Evolutionary conservation across 2,329 filamentous ascomycete genomes (phyloP).

Genomic region (Incumbomyces delicatus): DNA sequence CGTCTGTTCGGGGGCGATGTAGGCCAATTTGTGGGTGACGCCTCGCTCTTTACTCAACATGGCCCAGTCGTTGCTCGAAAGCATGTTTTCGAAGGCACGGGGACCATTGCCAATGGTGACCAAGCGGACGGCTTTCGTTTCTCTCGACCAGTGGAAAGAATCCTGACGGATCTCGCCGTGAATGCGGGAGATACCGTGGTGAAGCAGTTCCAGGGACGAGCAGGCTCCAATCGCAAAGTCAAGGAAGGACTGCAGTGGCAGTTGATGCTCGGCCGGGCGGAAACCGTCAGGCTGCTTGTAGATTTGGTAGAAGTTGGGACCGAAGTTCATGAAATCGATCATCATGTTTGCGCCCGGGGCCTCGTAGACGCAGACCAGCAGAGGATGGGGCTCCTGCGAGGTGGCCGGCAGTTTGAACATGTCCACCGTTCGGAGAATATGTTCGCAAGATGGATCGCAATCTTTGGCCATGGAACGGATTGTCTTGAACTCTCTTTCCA

Average conservation of each 20-base stretch:
- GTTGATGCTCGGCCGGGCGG: conserved; percentile 33
- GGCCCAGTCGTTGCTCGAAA: conserved; percentile 77
- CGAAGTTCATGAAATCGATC: conserved; percentile 56
- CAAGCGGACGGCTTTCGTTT: conserved; percentile 63
- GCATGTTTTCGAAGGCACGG: conserved; percentile 79
- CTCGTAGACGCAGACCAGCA: conserved; percentile 74
- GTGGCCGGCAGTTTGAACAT: conserved; percentile 61
- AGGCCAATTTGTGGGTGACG: conserved; percentile 79
- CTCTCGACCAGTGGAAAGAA: conserved; percentile 74
- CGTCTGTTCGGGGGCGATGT: conserved; percentile 90
- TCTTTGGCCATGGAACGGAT: conserved; percentile 61
- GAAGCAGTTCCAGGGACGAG: conserved; percentile 79
- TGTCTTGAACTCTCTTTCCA: conserved; percentile 82
- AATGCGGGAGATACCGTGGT: conserved; percentile 75
- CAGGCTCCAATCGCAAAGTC: conserved; percentile 85
- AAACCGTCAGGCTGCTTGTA: conserved; percentile 37
- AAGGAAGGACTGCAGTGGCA: conserved; percentile 67
- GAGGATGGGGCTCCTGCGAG: conserved; percentile 57
- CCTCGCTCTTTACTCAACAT: conserved; percentile 72
- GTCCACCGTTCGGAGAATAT: conserved; percentile 74
- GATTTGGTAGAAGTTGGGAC: conserved; percentile 60
- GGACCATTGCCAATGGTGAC: conserved; percentile 79
- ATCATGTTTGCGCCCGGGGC: conserved; percentile 66
- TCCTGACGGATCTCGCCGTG: conserved; percentile 88
- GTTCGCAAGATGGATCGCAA: conserved; percentile 61